Base-by-base conservation (phyloP, 2,329 filamentous ascomycete genomes). In the Apiospora arundinis region DNA sequence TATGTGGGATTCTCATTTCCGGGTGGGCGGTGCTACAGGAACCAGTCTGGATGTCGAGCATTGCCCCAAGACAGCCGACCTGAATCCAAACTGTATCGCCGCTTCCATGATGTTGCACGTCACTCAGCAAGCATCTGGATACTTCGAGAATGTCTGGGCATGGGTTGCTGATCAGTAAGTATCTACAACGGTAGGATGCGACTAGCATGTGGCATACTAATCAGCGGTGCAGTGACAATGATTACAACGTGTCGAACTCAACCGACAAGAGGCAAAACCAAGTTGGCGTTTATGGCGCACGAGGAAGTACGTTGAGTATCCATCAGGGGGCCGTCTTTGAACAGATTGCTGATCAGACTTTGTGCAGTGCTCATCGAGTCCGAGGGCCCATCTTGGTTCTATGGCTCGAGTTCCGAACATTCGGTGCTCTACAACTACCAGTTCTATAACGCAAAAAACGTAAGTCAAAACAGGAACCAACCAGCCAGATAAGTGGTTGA, bases 1-100 rank as follows among this genome's bases (percentile, higher is more conserved):
- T 3, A 49, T 93, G 83, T 94, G 92, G 92, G 92, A 95, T 77
- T 88, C 90, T 16, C 92, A 95, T 81, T 86, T 92, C 80, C 90
- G 93, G 75, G 87, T 95, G 72, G 92, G 92, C 74, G 93, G 93
- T n/a, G 89, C 88, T 28, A 86, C 87, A 2, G 92, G 92, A 49
- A 92, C 91, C 21, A 82, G 90, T 69, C 85, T 94, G 11, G 89
- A 91, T 77, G 86, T 87, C 32, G 84, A 88, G 76, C 87, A 84
- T 25, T 94, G 92, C 72, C 88, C 89, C 6, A 83, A 83, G 60
- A 75, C 82, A 8, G 82, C 81, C 3, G 80, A 4, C 84, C 84
- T 87, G 73, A 87, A 90, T 60, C 73, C 83, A 2, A 80, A 84
- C 14, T 93, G 92, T 78, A 85, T 88, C 7, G 91, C 87, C 25